phyloP scores from a whole-genome alignment of 305 asterid genomes.

The Fraxinus greggii region DNA sequence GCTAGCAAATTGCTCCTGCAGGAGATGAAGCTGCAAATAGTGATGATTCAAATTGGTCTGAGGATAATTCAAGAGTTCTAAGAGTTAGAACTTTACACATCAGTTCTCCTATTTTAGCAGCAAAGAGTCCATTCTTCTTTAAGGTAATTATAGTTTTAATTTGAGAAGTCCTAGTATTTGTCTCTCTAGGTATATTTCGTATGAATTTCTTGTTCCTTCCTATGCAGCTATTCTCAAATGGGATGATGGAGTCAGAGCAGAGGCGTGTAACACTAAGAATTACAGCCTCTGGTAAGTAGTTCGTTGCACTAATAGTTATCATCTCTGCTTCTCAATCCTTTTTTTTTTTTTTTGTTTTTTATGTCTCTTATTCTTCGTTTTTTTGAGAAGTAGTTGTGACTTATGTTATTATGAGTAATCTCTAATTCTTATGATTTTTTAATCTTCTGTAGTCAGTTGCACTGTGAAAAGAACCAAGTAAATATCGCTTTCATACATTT shows the following conservation, averaged over 20 bases:
- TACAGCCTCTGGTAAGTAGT: constrained; percentile 66
- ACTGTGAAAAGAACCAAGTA: not conserved
- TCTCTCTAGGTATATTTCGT: constrained; percentile 7
- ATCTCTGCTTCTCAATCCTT: not conserved
- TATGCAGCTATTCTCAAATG: constrained; percentile 83
- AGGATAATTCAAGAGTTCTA: constrained; percentile 54
- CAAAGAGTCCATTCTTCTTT: constrained; percentile 88
- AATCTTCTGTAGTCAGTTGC: constrained; percentile 2
- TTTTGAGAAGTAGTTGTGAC: not conserved
- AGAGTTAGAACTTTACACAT: constrained; percentile 76
- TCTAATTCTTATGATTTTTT: not conserved
- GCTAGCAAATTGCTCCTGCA: constrained; percentile 22
- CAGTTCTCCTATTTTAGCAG: constrained; percentile 88
- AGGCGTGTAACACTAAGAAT: constrained; percentile 85
- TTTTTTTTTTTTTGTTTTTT: not conserved
- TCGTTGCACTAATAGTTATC: not conserved
- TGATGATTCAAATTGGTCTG: constrained; percentile 37
- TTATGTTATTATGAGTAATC: not conserved
- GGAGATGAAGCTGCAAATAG: constrained; percentile 67
- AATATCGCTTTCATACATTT: constrained; percentile 14
- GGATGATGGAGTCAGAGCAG: constrained; percentile 37
- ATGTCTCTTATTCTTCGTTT: not conserved
- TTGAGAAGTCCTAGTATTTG: constrained; percentile 3
- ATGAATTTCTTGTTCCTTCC: constrained; percentile 20
- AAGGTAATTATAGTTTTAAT: constrained; percentile 49